Evolutionary conservation across 352 stramenopile genomes (phyloP).

Genomic region (Peronospora destructor): DNA sequence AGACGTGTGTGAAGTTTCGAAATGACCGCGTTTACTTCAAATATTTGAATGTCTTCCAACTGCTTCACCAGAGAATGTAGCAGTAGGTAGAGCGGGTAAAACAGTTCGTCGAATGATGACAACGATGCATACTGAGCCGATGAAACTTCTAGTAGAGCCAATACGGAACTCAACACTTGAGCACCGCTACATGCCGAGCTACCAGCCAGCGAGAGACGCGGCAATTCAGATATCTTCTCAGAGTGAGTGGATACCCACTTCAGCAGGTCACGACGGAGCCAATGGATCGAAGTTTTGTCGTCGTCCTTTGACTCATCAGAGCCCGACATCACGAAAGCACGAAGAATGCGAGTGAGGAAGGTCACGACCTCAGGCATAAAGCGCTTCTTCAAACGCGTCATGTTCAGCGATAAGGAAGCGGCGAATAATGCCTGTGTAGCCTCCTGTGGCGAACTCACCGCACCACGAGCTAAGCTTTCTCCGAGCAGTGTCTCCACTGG

Average conservation of each 20-base stretch:
- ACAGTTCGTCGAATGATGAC: conserved; percentile 67
- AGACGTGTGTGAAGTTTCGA: conserved; percentile 41
- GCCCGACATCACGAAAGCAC: conserved; percentile 36
- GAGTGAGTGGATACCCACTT: conserved; percentile 28
- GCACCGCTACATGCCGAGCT: conserved; percentile 39
- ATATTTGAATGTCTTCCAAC: conserved; percentile 11
- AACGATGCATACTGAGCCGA: conserved; percentile 54
- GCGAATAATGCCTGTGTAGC: conserved; percentile 76
- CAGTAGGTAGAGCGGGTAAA: conserved; percentile 64
- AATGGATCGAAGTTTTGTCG: conserved; percentile 22
- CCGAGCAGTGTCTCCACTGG: conserved; percentile 88
- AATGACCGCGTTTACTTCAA: conserved; percentile 38
- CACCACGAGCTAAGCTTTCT: conserved; percentile 80
- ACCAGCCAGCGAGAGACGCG: conserved; percentile 33
- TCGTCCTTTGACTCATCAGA: conserved; percentile 4
- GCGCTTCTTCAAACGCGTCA: conserved; percentile 84
- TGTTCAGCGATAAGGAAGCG: conserved; percentile 59
- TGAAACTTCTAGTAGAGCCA: conserved; percentile 42
- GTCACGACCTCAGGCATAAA: conserved; percentile 83
- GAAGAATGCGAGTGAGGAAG: conserved; percentile 45
- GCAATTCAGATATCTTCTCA: conserved; percentile 23
- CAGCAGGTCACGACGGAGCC: conserved; percentile 44
- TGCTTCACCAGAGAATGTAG: conserved; percentile 55
- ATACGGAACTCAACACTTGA: conserved; percentile 38
- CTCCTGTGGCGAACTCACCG: conserved; percentile 66